Evolutionary conservation across 2,329 filamentous ascomycete species (phyloP), one percentile per base, ranked within the genome.

Genomic region (Monilinia aucupariae): DNA sequence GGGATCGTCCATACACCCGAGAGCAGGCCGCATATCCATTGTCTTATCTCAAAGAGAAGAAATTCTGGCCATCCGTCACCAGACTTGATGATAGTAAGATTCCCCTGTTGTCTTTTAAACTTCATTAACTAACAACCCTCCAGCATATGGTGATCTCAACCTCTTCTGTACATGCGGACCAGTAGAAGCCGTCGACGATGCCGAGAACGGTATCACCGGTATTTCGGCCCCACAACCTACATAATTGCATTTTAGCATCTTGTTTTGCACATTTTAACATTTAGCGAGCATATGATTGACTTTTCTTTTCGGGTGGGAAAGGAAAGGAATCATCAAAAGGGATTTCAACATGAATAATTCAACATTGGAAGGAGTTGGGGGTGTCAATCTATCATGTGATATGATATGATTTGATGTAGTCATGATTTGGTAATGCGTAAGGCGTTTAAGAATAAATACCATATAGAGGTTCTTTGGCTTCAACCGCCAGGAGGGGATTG

Each of bases 141-240:
- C 69, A 93, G 90, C 90, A 15, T 96, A 91, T 72, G 92, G 92
- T 64, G 92, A 97, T 74, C 84, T 88, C 72, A 96, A 97, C 78
- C 84, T 97, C 65, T 96, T 96, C 82, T 97, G 92, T 81, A 96
- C 91, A 12, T 97, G 92, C 75, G 89, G 90, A 47, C 91, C 92
- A 0, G 90, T 96, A 12, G 90, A 91, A 32, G 91, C 92, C 0
- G 90, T 96, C 9, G 89, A 91, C 27, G 55, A 68, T 13, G 67
- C 71, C 47, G 71, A 74, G 20, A 64, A 70, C 30, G 69, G 64
- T 12, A 71, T 71, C 30, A 70, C 69, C 15, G 68, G 68, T 25
- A 64, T 61, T 41, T 59, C 66, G 12, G 68, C 69, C 39, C 71
- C 69, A 22, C 67, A 53, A 12, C 68, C 68, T 49, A 72, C 69